phyloP scores from a whole-genome alignment of 2,329 filamentous ascomycete species.

The Bipolaris gigantea region DNA sequence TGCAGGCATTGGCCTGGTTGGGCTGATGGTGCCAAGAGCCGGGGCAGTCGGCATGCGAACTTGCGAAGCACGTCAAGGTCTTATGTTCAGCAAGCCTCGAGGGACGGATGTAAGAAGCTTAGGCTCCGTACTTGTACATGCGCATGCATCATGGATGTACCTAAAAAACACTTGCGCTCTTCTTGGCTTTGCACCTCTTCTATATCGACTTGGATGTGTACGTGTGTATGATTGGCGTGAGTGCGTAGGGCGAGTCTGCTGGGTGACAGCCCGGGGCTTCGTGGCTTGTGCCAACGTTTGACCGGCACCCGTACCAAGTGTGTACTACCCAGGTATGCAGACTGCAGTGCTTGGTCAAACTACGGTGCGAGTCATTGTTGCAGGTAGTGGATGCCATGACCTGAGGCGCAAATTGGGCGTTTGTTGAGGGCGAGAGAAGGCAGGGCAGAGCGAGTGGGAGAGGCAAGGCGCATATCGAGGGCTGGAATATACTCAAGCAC shows the following conservation, averaged over 20 bases:
- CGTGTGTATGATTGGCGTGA: neutral
- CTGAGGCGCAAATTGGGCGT: neutral
- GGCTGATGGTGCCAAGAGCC: slow-evolving; percentile 10
- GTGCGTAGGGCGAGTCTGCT: neutral
- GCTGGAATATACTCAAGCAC: neutral
- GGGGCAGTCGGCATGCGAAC: slow-evolving; percentile 10
- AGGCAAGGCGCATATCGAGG: neutral
- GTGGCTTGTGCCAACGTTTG: neutral
- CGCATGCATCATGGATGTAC: neutral
- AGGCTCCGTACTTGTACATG: neutral
- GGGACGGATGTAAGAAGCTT: slow-evolving; percentile 9
- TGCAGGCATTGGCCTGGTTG: neutral
- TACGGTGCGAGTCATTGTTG: neutral
- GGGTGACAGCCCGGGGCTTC: neutral
- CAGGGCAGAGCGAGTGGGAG: neutral
- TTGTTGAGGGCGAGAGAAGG: neutral
- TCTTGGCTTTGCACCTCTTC: neutral
- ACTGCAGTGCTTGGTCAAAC: neutral
- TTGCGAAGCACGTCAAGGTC: slow-evolving; percentile 8
- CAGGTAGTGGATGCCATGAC: neutral
- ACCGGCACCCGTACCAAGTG: neutral
- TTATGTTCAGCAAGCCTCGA: slow-evolving; percentile 20
- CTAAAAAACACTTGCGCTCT: neutral
- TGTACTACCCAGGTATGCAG: neutral
- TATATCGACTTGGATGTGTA: too few species aligned